Base-by-base conservation (phyloP, 768 basidiomycete genomes). In the Phallus indusiatus region DNA sequence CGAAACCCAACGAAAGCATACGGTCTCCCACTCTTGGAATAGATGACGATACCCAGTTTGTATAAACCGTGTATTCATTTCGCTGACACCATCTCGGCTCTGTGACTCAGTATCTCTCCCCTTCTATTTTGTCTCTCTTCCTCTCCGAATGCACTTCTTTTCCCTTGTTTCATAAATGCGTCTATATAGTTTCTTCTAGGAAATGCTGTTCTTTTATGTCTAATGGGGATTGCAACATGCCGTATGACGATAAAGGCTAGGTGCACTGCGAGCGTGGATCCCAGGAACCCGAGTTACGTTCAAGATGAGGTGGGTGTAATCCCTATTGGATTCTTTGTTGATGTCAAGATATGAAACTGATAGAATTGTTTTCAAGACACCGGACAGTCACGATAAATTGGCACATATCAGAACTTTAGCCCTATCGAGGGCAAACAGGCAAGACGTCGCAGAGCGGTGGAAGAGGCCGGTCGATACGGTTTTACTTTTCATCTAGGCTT, bases 381-480 rank as follows among this genome's bases (percentile, higher is more conserved):
- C 28, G 50, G 42, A 28, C 20, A 11, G 20, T 34, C 48, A 18
- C 33, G 50, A 37, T 28, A 16, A 9, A 12, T 51, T 14, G 34
- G 28, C 4, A 51, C 57, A 18, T 59, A 59, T 51, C 17, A 36
- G 9, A 59, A 49, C 8, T 59, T 36, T 42, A 36, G 22, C 52
- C 35, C 57, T 9, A n/a, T 3, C n/a, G n/a, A 14, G 14, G 12
- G 42, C 42, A 4, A 42, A 5, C 42, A 11, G 14, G 42, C 12
- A 42, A 42, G 42, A n/a, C 42, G 42, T 42, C 42, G n/a, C 14
- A 42, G n/a, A 42, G 42, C 42, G 42, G 64, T 64, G 36, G 60
- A 64, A 22, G 69, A 69, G 20, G 68, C 65, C 34, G 65, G 69
- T 14, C 57, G 61, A 8, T 65, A 12, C 53, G 51, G 64, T 60